A percentile compares a stretch with the other conserved stretches of the same genome.
Conservation (phyloP, 2,329 filamentous ascomycete genomes). For the Cladorrhinum sp. region DNA sequence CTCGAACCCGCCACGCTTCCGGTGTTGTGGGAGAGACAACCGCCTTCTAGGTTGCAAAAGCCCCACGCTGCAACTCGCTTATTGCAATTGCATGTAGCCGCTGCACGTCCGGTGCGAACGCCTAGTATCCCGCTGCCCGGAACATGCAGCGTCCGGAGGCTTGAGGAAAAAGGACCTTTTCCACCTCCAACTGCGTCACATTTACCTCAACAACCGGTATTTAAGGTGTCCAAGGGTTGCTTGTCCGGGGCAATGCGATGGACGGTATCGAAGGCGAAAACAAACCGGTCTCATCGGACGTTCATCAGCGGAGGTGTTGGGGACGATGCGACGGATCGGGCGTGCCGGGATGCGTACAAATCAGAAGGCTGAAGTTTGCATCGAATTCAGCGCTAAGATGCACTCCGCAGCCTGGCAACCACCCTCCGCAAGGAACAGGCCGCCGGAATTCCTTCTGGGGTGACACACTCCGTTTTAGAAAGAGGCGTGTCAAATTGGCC, state of each 20-base stretch:
- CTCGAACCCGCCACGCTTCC: slow-evolving; percentile 21
- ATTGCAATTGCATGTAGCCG: slow-evolving; percentile 19
- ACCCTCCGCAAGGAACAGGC: slow-evolving; percentile 1
- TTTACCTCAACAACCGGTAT: background rate
- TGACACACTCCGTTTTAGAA: slow-evolving; percentile 4
- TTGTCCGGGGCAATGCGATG: background rate
- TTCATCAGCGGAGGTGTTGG: background rate
- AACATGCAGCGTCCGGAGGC: slow-evolving; percentile 7
- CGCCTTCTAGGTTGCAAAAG: slow-evolving; percentile 9
- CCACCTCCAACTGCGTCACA: background rate
- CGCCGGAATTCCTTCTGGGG: slow-evolving; percentile 8
- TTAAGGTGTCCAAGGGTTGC: background rate
- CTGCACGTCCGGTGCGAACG: slow-evolving; percentile 17
- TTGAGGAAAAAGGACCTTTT: background rate
- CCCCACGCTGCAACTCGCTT: slow-evolving; percentile 22
- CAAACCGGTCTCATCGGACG: slow-evolving; percentile 3
- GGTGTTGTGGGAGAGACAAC: slow-evolving; percentile 22
- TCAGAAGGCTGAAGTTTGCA: background rate
- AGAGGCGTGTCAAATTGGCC: slow-evolving; percentile 13
- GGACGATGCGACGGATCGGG: background rate
- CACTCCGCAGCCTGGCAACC: background rate
- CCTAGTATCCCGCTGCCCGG: slow-evolving; percentile 3
- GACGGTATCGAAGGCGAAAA: background rate
- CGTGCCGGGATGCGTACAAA: background rate
- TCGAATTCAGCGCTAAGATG: background rate